Conservation (phyloP, 2,329 filamentous ascomycete genomes). For the Pseudogymnoascus sp. region DNA sequence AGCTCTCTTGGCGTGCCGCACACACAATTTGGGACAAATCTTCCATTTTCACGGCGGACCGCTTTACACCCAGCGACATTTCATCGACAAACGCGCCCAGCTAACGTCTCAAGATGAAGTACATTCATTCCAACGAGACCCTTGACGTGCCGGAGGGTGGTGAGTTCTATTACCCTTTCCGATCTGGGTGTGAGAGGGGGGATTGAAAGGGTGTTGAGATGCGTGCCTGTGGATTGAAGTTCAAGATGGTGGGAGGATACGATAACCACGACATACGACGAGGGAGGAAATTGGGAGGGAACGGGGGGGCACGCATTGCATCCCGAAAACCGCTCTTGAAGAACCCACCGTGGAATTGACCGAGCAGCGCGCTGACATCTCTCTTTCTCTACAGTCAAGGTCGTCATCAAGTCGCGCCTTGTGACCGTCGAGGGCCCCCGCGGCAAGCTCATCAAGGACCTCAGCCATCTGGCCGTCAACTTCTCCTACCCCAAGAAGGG, state of each 20-base stretch:
- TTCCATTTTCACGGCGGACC: background rate
- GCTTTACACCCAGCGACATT: constrained; percentile 2
- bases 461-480: constrained; percentile 92
- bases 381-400: constrained; percentile 64
- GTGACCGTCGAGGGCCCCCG: constrained; percentile 96
- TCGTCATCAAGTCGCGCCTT: constrained; percentile 91
- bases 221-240: background rate
- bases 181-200: constrained; percentile 5
- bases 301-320: constrained; percentile 7
- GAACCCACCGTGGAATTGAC: constrained; percentile 11
- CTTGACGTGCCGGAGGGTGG: constrained; percentile 94
- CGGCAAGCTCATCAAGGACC: constrained; percentile 88
- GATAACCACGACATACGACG: constrained; percentile 8
- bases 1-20: constrained; percentile 7
- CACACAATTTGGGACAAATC: constrained; percentile 6
- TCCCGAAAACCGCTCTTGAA: background rate
- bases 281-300: constrained; percentile 3
- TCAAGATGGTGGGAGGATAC: background rate
- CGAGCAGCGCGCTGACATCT: constrained; percentile 20
- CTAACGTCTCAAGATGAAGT: constrained; percentile 76
- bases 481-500: constrained; percentile 83
- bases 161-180: constrained; percentile 45
- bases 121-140: constrained; percentile 97
- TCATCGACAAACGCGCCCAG: constrained; percentile 8
- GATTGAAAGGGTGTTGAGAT: constrained; percentile 8